Conservation (phyloP, 495 filamentous ascomycete species). For the Aspergillus cristatus region DNA sequence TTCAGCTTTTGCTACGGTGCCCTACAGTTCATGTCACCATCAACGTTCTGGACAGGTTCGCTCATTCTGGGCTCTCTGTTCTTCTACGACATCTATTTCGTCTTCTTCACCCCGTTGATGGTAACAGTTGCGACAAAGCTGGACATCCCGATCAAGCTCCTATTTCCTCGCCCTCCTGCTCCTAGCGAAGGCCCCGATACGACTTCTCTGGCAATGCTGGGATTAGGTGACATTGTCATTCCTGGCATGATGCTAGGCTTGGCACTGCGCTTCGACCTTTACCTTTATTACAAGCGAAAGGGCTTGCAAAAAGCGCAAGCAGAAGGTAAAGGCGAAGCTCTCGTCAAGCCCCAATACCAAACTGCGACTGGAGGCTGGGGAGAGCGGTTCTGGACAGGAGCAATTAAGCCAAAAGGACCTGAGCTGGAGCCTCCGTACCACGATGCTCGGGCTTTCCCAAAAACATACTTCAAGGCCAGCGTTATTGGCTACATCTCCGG, state of each 20-base stretch:
- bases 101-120: conserved; percentile 97
- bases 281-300: conserved; percentile 63
- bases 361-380: conserved; percentile 65
- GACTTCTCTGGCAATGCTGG: conserved; percentile 67
- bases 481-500: conserved; percentile 70
- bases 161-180: conserved; percentile 61
- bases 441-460: conserved; percentile 54
- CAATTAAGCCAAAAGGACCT: conserved; percentile 16
- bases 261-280: conserved; percentile 84
- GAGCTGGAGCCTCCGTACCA: conserved; percentile 31
- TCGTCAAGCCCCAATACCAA: conserved; percentile 48
- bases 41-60: conserved; percentile 75
- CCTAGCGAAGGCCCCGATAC: conserved; percentile 27
- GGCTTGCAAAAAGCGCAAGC: conserved; percentile 27
- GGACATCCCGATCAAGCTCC: conserved; percentile 87
- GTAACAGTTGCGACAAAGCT: conserved; percentile 85
- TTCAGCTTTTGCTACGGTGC: conserved; percentile 77
- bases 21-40: conserved; percentile 79
- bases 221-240: conserved; percentile 88
- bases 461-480: conserved; percentile 78
- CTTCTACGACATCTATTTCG: conserved; percentile 93
- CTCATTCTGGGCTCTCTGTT: conserved; percentile 72
- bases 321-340: conserved; percentile 26
- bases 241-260: conserved; percentile 87
- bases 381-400: conserved; percentile 70